Conservation (phyloP, 129 eudicot genomes). For the Escallonia rubra region DNA sequence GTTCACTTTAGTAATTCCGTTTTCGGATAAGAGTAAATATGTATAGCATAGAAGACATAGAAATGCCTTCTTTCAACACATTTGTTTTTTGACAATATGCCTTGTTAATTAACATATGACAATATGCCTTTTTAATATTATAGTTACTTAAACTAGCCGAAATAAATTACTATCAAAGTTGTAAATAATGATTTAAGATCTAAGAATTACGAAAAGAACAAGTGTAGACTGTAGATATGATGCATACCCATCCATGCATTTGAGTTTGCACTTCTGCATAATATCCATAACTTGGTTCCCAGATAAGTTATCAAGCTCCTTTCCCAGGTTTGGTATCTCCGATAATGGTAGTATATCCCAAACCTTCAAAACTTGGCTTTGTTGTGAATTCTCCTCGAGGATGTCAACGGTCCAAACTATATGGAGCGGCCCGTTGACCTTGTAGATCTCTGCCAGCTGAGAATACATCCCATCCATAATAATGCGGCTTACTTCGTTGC, state of each 20-base stretch:
- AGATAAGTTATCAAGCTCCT: neutral
- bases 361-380: slow-evolving; percentile 10
- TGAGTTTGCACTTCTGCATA: neutral
- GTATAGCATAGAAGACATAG: too few species aligned
- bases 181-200: too few species aligned
- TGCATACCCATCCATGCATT: slow-evolving; percentile 9
- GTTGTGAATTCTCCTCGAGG: neutral
- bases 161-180: too few species aligned
- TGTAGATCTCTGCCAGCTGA: slow-evolving; percentile 22
- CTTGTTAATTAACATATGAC: too few species aligned
- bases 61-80: too few species aligned
- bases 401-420: neutral
- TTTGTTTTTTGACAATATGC: too few species aligned
- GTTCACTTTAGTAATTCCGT: too few species aligned
- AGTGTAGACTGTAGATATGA: neutral
- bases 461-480: slow-evolving; percentile 17
- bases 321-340: slow-evolving; percentile 2
- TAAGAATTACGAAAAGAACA: too few species aligned
- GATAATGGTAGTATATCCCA: slow-evolving; percentile 11
- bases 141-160: too few species aligned
- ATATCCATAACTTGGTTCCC: neutral
- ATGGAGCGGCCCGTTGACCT: neutral
- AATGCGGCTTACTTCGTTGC: too few species aligned
- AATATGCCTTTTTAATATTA: too few species aligned
- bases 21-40: too few species aligned